Base-by-base conservation (phyloP, 2,329 filamentous ascomycete genomes). In the Meredithiella fracta region DNA sequence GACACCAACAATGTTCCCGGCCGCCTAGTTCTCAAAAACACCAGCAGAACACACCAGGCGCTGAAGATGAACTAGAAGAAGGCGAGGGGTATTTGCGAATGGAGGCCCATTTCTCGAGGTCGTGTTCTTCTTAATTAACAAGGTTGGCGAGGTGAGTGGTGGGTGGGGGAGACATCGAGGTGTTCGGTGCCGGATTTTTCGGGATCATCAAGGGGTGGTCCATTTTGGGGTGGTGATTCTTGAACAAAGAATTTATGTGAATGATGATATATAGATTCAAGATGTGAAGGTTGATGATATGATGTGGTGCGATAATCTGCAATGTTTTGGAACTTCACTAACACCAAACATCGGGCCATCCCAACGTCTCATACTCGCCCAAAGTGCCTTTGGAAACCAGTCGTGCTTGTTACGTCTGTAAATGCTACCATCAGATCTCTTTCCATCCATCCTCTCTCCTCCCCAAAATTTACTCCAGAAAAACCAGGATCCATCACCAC, bases 1-100 rank as follows among this genome's bases (percentile, higher is more conserved):
- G n/a, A 73, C 69, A 22, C 69, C 66, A 42, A 72, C 64, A 23
- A 71, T 66, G 54, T 63, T 69, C 4, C 69, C 69, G 2, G 66
- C 9, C 51, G 55, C 70, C 58, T 71, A 68, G 57, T 68, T 69
- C 58, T 72, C 69, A 51, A 72, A 72, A 63, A 65, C 47, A 68
- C 65, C 20, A 71, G 65, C 7, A 72, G 57, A 2, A 70, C 62
- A 14, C 64, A 62, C 67, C 68, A 73, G 7, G 69, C 65, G 26
- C 68, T 67, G 58, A 66, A 72, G 37, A 70, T 31, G 38, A 63
- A 67, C 69, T 69, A 72, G 20, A 52, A 52, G 29, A 58, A 55
- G 4, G 63, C 63, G 3, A 58, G 59, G 63, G 64, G 51, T 64
- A 61, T 23, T 62, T 62, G n/a, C 52, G 60, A 29, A 65, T 58